Evolutionary conservation across 2,329 filamentous ascomycete species (phyloP), one percentile per base, ranked within the genome.

Genomic region (Xylariaceae sp.): DNA sequence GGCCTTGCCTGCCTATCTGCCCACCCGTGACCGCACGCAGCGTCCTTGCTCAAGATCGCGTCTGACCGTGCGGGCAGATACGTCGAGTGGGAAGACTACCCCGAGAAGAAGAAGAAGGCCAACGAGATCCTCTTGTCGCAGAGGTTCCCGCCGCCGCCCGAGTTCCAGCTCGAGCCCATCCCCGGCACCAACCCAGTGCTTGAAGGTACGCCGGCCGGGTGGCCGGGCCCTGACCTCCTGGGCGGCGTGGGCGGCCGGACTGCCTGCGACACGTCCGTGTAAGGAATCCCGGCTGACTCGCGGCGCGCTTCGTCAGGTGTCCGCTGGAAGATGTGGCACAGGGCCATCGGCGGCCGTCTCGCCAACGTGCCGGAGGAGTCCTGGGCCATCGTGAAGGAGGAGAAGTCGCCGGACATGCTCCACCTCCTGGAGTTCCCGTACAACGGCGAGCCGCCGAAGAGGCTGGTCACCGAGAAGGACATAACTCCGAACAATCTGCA

Each of bases 21-120:
- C n/a, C n/a, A n/a, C n/a, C n/a, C n/a, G n/a, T n/a, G n/a, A n/a
- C n/a, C n/a, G n/a, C n/a, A n/a, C n/a, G n/a, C n/a, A n/a, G n/a
- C n/a, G n/a, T n/a, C n/a, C n/a, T n/a, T n/a, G n/a, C n/a, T n/a
- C n/a, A n/a, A n/a, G n/a, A n/a, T n/a, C n/a, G n/a, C n/a, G n/a
- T n/a, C n/a, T n/a, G n/a, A n/a, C n/a, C n/a, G n/a, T n/a, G n/a
- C n/a, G 61, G 1, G 5, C 22, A 50, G 73, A 6, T 83, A 81
- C 39, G 64, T 85, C 5, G 79, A 83, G 47, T 83, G 78, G 79
- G 79, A 83, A 49, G 67, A 74, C 10, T 80, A 82, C 34, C 79
- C 80, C 0, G 75, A 81, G 30, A 83, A 82, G 55, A 80, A 80
- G 47, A 65, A 63, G 17, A 59, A 68, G 29, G 79, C 75, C 0